Percentiles rank a stretch among this genome's conserved stretches.
Evolutionary conservation across 2,329 filamentous ascomycete genomes (phyloP).

Genomic region (Ceratocystis destructans): DNA sequence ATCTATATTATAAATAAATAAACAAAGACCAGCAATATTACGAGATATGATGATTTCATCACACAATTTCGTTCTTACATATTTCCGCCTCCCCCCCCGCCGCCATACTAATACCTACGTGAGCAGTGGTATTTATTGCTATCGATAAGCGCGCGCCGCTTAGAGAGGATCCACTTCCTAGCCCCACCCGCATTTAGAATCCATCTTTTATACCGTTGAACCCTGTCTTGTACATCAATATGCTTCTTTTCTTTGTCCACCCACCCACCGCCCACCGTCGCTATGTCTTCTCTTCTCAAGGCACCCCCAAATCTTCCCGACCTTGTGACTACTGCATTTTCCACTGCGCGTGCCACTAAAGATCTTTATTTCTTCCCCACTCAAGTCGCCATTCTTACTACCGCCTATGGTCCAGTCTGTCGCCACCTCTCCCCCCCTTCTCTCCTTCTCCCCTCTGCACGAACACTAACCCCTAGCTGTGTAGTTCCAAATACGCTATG

Average conservation of each 20-base stretch:
- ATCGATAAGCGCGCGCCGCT: too few species aligned
- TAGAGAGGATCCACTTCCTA: too few species aligned
- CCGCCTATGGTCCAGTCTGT: slow-evolving; percentile 33
- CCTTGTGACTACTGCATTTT: slow-evolving; percentile 38
- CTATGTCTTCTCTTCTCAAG: slow-evolving; percentile 5
- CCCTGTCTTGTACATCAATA: too few species aligned
- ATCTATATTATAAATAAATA: too few species aligned
- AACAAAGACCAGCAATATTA: too few species aligned
- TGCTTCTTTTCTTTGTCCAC: not conserved
- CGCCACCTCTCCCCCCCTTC: not conserved
- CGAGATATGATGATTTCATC: too few species aligned
- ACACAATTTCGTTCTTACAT: too few species aligned
- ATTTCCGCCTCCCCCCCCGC: too few species aligned
- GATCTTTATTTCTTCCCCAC: slow-evolving; percentile 43
- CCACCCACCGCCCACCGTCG: not conserved
- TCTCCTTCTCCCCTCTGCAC: not conserved
- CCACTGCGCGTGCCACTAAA: slow-evolving; percentile 33
- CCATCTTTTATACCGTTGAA: too few species aligned
- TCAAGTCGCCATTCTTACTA: slow-evolving; percentile 35
- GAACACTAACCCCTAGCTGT: not conserved
- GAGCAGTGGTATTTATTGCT: too few species aligned
- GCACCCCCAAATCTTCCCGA: slow-evolving; percentile 32
- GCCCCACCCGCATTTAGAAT: too few species aligned
- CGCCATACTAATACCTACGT: too few species aligned
- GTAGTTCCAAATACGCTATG: slow-evolving; percentile 61